Evolutionary conservation across 2,329 filamentous ascomycete species (phyloP), one percentile per base, ranked within the genome.

Genomic region (Camillea tinctor): DNA sequence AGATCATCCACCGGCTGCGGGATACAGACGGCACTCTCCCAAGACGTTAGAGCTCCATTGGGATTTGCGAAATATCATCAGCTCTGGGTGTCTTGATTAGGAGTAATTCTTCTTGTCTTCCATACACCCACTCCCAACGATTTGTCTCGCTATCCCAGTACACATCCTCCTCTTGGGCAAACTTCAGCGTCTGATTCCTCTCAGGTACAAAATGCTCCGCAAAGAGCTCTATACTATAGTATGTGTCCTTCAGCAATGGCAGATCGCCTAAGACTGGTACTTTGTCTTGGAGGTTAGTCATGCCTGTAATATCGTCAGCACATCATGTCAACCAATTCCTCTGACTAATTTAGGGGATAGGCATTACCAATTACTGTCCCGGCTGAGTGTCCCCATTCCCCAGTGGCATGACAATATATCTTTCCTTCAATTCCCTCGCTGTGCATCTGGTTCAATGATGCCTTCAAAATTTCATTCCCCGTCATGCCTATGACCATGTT

Each of bases 151-250:
- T 71, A 56, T 75, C 73, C 75, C 77, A 81, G 64, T 77, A 80
- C n/a, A 82, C 76, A 63, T 82, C 80, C 62, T 82, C 81, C 61
- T 83, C 80, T 44, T 79, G 73, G 2, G 79, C 77, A 52, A 83
- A 82, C n/a, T 72, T 66, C 40, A 81, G 67, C 1, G 78, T 80
- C 61, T 66, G 69, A 59, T 81, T 80, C 22, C 68, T 66, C 66
- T 82, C 80, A 0, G 77, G 76, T 7, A 81, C 76, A 57, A 76
- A 80, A 63, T 81, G 76, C 67, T 79, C 75, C 2, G 79, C 80
- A 55, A 73, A 75, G n/a, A 83, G 74, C 69, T 83, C 80, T 56
- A 82, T 74, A 68, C 80, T 82, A 67, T 81, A 82, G 67, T 81
- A 82, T 8, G 75, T 81, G 50, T 78, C 70, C 54, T 76, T 70